A percentile compares a stretch with the other conserved stretches of the same genome.
Conservation (phyloP, 2,329 filamentous ascomycete genomes). For the Sporothrix humicola region DNA sequence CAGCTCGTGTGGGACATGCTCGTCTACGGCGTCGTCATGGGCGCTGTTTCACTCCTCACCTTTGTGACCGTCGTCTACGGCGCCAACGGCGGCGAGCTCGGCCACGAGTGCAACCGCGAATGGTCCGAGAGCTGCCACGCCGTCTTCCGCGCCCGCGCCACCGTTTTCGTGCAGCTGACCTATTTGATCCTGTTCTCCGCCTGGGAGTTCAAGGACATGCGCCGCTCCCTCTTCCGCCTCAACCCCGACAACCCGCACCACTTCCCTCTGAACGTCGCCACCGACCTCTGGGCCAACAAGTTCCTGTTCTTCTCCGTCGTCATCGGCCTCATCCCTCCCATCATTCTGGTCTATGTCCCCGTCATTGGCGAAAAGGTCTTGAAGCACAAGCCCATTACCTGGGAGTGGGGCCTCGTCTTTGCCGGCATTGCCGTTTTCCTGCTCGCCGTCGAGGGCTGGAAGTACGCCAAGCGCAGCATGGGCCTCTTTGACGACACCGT, state of each 20-base stretch:
- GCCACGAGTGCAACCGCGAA: conserved; percentile 65
- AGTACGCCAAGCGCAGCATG: conserved; percentile 66
- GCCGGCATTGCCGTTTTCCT: conserved; percentile 69
- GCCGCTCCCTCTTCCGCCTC: conserved; percentile 73
- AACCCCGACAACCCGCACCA: conserved; percentile 57
- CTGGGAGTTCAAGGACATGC: conserved; percentile 78
- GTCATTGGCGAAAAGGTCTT: conserved; percentile 72
- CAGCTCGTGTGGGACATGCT: conserved; percentile 81
- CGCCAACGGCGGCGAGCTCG: conserved; percentile 60
- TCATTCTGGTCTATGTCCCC: conserved; percentile 75
- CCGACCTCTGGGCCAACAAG: conserved; percentile 70
- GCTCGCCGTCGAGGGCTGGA: conserved; percentile 72
- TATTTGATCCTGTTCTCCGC: conserved; percentile 76
- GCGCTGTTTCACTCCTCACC: conserved; percentile 66
- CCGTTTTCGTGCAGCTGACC: conserved; percentile 74
- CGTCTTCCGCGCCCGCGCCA: conserved; percentile 73
- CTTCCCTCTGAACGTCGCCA: conserved; percentile 57
- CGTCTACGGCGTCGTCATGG: conserved; percentile 80
- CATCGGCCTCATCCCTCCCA: conserved; percentile 65
- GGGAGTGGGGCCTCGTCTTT: conserved; percentile 76
- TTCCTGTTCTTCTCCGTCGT: conserved; percentile 73
- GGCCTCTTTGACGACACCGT: conserved; percentile 55
- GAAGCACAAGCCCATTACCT: conserved; percentile 72
- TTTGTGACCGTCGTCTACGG: conserved; percentile 70
- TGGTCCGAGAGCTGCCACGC: conserved; percentile 62